phyloP scores from a whole-genome alignment of 2,329 filamentous ascomycete species.

The Hypoxylon sp. region DNA sequence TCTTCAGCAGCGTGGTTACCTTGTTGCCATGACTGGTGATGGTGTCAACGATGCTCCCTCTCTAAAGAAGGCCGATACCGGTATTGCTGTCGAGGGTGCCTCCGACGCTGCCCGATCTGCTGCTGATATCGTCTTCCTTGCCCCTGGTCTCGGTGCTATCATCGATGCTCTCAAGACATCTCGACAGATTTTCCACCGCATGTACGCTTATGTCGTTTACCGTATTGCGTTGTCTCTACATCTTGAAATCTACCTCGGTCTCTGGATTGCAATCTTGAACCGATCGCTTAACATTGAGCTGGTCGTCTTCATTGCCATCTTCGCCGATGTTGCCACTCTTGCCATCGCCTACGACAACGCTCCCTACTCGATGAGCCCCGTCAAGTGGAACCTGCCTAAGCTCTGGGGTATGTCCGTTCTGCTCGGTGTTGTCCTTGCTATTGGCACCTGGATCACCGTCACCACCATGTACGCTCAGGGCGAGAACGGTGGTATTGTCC shows the following conservation, averaged over 20 bases:
- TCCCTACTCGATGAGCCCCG: slow-evolving; percentile 85
- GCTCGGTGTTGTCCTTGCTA: slow-evolving; percentile 83
- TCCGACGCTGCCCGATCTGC: slow-evolving; percentile 92
- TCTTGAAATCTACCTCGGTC: slow-evolving; percentile 90
- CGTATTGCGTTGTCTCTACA: slow-evolving; percentile 93
- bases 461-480: slow-evolving; percentile 81
- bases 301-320: slow-evolving; percentile 95
- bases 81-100: slow-evolving; percentile 93
- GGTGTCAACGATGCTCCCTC: slow-evolving; percentile 96
- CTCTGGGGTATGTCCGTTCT: slow-evolving; percentile 93
- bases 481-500: slow-evolving; percentile 84
- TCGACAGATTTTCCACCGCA: slow-evolving; percentile 95
- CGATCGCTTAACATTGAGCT: slow-evolving; percentile 86
- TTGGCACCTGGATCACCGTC: slow-evolving; percentile 90
- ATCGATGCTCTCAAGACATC: slow-evolving; percentile 94
- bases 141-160: slow-evolving; percentile 90
- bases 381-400: slow-evolving; percentile 96
- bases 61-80: slow-evolving; percentile 95
- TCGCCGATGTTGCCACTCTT: slow-evolving; percentile 91
- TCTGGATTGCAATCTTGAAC: slow-evolving; percentile 93
- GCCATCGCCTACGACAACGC: slow-evolving; percentile 96
- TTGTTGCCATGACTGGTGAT: slow-evolving; percentile 96
- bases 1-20: slow-evolving; percentile 91
- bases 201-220: slow-evolving; percentile 97
- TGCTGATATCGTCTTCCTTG: slow-evolving; percentile 94